Base-by-base conservation (phyloP, 2,329 filamentous ascomycete species). In the Epichloe aotearoae region DNA sequence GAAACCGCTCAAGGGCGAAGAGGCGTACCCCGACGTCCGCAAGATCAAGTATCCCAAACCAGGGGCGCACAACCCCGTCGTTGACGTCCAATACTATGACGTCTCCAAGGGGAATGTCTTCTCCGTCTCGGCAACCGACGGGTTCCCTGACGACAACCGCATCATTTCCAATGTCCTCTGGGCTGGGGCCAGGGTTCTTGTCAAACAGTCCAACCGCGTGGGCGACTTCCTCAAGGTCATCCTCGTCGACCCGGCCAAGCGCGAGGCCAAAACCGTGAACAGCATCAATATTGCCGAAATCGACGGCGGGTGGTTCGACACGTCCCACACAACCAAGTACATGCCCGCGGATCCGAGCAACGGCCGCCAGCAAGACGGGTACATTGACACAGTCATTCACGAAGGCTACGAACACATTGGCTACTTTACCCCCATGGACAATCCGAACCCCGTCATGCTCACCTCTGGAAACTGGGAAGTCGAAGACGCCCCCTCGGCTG, bases 241-340 rank as follows among this genome's bases (percentile, higher is more conserved):
- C 6, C 74, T 97, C 5, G 82, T 97, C 50, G 88, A 98, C 62
- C 86, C 93, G 5, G 69, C 73, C 20, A 70, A 75, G 3, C 83
- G 88, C 46, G 82, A 78, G 19, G 90, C 88, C 33, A 86, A 84
- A 65, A 84, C 86, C 1, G 82, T 96, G 46, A 78, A 91, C 55
- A 84, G 82, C 19, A 78, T 87, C 46, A 82, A 98, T 64, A 81
- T 96, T 46, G 79, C 82, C 56, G 76, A 84, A 52, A 74, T 96
- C n/a, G 93, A 98, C 64, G 90, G 90, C 20, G 94, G 93, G 36
- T 98, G 93, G 93, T 91, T 96, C 59, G 93, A 98, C 68, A 88
- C 95, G 41, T 88, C 88, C 1, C 84, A 95, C 59, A 80, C 84
- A 41, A 95, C 90, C 3, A 82, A 74, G 14, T 97, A 85, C 62